A percentile compares a stretch with the other conserved stretches of the same genome.
These are phyloP conservation scores for Venturia aucupariae DNA, from an alignment of 2,329 filamentous ascomycete species.

Conservation along the genomic window DNA sequence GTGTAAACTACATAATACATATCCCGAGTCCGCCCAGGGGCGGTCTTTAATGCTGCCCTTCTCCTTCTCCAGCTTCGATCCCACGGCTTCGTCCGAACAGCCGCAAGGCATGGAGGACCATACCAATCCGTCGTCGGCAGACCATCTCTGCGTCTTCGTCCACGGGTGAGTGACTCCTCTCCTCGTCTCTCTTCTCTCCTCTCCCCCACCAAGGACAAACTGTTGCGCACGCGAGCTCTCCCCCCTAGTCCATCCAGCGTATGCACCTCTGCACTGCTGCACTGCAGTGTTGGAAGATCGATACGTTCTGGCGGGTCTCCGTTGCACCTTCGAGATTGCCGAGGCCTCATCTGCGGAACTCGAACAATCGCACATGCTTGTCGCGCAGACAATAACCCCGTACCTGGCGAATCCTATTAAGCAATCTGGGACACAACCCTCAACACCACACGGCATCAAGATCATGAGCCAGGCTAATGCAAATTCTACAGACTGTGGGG, in stretches of 20 bases:
- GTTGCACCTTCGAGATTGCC: not conserved
- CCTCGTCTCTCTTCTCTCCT: not conserved
- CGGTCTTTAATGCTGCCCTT: not conserved
- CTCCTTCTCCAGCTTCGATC: conserved; percentile 8
- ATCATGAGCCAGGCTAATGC: not conserved
- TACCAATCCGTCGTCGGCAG: not conserved
- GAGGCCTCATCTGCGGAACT: not conserved
- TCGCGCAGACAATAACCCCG: not conserved
- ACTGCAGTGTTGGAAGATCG: not conserved
- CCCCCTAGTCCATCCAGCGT: not conserved
- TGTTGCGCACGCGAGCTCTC: not conserved
- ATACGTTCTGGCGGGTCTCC: not conserved
- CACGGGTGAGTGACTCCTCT: conserved; percentile 11
- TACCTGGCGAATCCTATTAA: no score
- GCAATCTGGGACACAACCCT: no score
- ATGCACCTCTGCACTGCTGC: not conserved
- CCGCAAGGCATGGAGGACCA: conserved; percentile 7
- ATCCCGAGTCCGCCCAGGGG: not conserved
- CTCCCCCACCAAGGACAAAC: not conserved
- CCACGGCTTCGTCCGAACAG: not conserved
- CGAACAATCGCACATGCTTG: not conserved
- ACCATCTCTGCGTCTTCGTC: conserved; percentile 12
- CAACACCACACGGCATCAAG: not conserved
- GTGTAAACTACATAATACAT: not conserved
- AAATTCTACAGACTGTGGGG: conserved; percentile 62